Evolutionary conservation across 2,329 filamentous ascomycete species (phyloP).

Genomic region (Hypoxylon sp.): DNA sequence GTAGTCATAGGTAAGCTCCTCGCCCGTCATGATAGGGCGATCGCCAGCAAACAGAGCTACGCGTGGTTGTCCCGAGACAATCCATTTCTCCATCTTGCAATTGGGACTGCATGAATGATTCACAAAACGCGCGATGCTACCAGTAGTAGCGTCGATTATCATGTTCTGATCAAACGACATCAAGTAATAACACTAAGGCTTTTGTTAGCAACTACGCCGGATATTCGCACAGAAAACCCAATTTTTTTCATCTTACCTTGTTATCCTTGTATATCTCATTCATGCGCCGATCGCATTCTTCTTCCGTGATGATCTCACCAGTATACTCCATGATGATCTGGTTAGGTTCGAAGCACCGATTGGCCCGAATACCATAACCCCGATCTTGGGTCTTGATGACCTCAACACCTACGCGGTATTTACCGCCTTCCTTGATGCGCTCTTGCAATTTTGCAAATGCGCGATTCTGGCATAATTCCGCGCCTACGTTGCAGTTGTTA

Average conservation of each 20-base stretch:
- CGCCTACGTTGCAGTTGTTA: constrained; percentile 85
- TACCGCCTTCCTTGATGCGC: constrained; percentile 82
- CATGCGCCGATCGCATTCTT: constrained; percentile 94
- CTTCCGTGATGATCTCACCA: constrained; percentile 96
- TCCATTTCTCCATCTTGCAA: constrained; percentile 98
- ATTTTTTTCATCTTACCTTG: constrained; percentile 71
- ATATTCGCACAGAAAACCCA: constrained; percentile 30
- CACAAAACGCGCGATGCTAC: constrained; percentile 96
- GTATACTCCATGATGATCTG: constrained; percentile 99
- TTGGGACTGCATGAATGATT: constrained; percentile 98
- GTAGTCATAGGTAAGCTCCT: constrained; percentile 96
- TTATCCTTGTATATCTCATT: constrained; percentile 94
- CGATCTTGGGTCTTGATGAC: constrained; percentile 91
- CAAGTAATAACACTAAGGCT: constrained; percentile 87
- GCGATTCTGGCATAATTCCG: constrained; percentile 84
- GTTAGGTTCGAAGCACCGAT: constrained; percentile 86
- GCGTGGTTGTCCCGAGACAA: constrained; percentile 90
- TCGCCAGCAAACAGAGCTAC: constrained; percentile 98
- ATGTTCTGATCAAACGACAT: constrained; percentile 99
- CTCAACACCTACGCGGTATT: constrained; percentile 93
- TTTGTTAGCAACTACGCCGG: constrained; percentile 24
- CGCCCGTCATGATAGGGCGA: constrained; percentile 89
- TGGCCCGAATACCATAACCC: constrained; percentile 92
- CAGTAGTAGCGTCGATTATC: constrained; percentile 97
- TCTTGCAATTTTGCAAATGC: constrained; percentile 85